phyloP scores from a whole-genome alignment of 2,329 filamentous ascomycete species.

The Talaromyces sp. region DNA sequence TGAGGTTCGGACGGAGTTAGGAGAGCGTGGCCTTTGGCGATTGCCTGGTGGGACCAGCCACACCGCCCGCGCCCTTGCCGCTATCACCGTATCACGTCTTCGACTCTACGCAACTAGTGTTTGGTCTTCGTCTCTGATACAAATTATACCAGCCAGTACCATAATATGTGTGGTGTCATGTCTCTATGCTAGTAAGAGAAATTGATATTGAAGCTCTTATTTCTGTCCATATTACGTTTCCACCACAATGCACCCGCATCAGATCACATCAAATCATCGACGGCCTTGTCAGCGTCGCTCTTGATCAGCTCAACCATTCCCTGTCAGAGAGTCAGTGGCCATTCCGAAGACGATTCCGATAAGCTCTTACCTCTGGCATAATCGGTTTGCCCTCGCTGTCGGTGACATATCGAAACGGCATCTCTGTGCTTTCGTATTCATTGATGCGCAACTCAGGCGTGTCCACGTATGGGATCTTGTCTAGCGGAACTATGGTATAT shows the following conservation, averaged over 20 bases:
- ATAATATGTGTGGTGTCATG: background rate
- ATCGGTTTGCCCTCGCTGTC: slow-evolving; percentile 69
- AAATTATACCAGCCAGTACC: background rate
- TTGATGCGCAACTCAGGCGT: slow-evolving; percentile 85
- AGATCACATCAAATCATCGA: slow-evolving; percentile 71
- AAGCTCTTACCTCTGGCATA: slow-evolving; percentile 74
- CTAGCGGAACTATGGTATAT: slow-evolving; percentile 59
- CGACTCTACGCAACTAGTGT: background rate
- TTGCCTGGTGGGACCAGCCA: background rate
- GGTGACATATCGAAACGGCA: slow-evolving; percentile 96
- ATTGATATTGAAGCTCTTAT: background rate
- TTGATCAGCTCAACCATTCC: slow-evolving; percentile 94
- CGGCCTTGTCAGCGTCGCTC: slow-evolving; percentile 86
- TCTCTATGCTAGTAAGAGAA: background rate
- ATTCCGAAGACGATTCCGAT: background rate
- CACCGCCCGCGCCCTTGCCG: background rate
- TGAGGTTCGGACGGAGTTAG: background rate
- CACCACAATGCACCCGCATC: background rate
- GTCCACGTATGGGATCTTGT: slow-evolving; percentile 76
- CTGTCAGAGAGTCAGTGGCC: slow-evolving; percentile 40
- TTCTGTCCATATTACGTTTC: background rate
- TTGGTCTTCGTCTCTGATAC: background rate
- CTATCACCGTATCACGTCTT: background rate
- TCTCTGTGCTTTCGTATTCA: slow-evolving; percentile 88
- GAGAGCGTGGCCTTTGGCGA: background rate